These are phyloP conservation scores for Betula pendula DNA, from an alignment of 306 rosid species.

Conservation along the genomic window DNA sequence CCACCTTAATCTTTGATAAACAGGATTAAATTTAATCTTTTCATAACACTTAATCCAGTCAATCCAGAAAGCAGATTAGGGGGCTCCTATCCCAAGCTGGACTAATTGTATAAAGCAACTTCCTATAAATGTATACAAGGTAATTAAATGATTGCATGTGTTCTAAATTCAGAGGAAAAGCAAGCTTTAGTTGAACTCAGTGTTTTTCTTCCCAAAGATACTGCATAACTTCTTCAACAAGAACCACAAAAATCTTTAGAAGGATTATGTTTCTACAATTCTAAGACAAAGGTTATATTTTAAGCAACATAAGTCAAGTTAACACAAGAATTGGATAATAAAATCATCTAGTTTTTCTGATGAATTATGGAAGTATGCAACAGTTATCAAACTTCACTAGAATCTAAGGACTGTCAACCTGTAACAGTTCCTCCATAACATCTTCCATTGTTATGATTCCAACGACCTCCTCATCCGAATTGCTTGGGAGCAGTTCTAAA, in stretches of 20 bases:
- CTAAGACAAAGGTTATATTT: not conserved
- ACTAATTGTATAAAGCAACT: too few relatives aligned
- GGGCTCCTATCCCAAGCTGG: too few relatives aligned
- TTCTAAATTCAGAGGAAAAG: too few relatives aligned
- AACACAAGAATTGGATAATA: too few relatives aligned
- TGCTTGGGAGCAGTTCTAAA: conserved; percentile 28
- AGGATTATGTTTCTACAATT: not conserved
- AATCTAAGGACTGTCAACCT: conserved; percentile 32
- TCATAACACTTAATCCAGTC: too few relatives aligned
- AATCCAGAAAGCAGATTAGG: too few relatives aligned
- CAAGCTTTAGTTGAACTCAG: too few relatives aligned
- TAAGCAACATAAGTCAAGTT: not conserved
- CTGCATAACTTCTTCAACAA: not conserved
- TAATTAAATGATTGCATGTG: too few relatives aligned
- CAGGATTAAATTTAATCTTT: too few relatives aligned
- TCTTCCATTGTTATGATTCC: conserved; percentile 85
- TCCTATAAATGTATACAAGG: too few relatives aligned
- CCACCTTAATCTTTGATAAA: not conserved
- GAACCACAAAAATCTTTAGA: too few relatives aligned
- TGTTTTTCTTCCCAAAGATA: too few relatives aligned
- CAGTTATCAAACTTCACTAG: not conserved
- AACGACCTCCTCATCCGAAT: conserved; percentile 44
- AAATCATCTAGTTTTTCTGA: not conserved
- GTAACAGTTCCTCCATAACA: conserved; percentile 81
- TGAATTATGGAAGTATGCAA: not conserved